phyloP scores from a whole-genome alignment of 352 stramenopile species.

The Thalassiosira hispida region DNA sequence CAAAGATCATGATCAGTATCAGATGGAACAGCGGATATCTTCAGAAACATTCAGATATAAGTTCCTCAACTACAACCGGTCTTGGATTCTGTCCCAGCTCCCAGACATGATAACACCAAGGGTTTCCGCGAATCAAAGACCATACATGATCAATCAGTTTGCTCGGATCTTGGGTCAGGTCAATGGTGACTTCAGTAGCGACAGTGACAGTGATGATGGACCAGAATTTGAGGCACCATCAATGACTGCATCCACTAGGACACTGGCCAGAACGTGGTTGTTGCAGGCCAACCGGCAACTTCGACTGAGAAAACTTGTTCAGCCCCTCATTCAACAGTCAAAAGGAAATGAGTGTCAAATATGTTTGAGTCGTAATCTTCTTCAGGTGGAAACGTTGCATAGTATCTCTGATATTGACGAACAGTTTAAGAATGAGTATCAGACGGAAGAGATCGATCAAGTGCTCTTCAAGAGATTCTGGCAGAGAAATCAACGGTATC shows the following conservation, averaged over 20 bases:
- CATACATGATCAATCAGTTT: slow-evolving; percentile 96
- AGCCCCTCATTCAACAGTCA: slow-evolving; percentile 91
- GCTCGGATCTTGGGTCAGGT: slow-evolving; percentile 92
- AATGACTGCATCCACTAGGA: slow-evolving; percentile 90
- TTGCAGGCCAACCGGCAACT: slow-evolving; percentile 87
- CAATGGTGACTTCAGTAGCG: slow-evolving; percentile 91
- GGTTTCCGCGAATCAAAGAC: slow-evolving; percentile 89
- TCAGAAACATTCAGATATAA: slow-evolving; percentile 97
- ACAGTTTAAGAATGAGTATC: slow-evolving; percentile 89
- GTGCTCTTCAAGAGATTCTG: slow-evolving; percentile 96
- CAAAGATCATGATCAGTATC: slow-evolving; percentile 92
- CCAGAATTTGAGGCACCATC: slow-evolving; percentile 90
- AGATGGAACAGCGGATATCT: slow-evolving; percentile 97
- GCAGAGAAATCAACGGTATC: slow-evolving; percentile 91
- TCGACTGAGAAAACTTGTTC: slow-evolving; percentile 88
- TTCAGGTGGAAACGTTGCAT: slow-evolving; percentile 94
- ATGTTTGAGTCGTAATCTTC: slow-evolving; percentile 91
- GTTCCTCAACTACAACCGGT: slow-evolving; percentile 97
- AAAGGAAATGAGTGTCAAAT: slow-evolving; percentile 93
- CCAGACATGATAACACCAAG: slow-evolving; percentile 94
- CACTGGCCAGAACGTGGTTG: slow-evolving; percentile 93
- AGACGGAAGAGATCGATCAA: slow-evolving; percentile 90
- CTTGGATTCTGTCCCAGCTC: slow-evolving; percentile 96
- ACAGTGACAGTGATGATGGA: slow-evolving; percentile 89
- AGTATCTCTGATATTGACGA: slow-evolving; percentile 92